Percentiles rank a stretch among this genome's conserved stretches.
Conservation (phyloP, 2,329 filamentous ascomycete species). For the Plectosphaerella cucumerina region DNA sequence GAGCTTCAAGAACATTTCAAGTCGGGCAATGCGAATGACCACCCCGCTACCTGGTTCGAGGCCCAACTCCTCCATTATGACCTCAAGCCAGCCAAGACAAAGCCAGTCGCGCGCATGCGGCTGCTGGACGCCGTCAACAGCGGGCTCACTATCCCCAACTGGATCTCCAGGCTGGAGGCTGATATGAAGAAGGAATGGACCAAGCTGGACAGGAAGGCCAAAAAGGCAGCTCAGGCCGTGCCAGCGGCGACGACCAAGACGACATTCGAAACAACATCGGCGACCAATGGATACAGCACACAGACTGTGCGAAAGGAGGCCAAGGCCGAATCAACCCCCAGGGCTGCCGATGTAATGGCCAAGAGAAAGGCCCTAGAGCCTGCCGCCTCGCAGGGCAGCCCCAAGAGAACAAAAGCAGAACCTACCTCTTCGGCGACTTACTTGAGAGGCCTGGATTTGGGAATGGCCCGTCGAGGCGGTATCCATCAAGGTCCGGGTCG, state of each 20-base stretch:
- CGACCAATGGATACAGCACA: too few relatives aligned
- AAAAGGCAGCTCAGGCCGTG: conserved; percentile 25
- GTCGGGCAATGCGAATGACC: conserved; percentile 36
- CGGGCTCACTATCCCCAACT: conserved; percentile 43
- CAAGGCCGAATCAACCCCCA: too few relatives aligned
- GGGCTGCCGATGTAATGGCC: too few relatives aligned
- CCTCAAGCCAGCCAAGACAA: conserved; percentile 50
- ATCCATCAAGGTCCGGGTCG: neutral
- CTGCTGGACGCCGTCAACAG: conserved; percentile 52
- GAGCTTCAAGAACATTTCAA: conserved; percentile 44
- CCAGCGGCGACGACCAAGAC: conserved; percentile 4
- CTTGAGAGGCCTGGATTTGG: too few relatives aligned
- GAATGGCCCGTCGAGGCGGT: neutral
- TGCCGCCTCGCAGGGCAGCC: neutral
- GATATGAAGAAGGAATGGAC: conserved; percentile 56
- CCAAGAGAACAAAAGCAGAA: neutral
- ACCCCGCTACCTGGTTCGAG: conserved; percentile 57
- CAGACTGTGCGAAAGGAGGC: too few relatives aligned
- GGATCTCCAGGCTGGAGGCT: conserved; percentile 44
- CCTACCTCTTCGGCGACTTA: neutral
- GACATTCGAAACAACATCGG: neutral
- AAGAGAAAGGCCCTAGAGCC: neutral
- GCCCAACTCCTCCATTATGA: conserved; percentile 62
- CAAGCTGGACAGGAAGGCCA: conserved; percentile 44
- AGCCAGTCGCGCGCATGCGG: conserved; percentile 45